A percentile compares a stretch with the other conserved stretches of the same genome.
Evolutionary conservation across 805 yeast genomes (phyloP).

Genomic region (Pichia ethanolica): DNA sequence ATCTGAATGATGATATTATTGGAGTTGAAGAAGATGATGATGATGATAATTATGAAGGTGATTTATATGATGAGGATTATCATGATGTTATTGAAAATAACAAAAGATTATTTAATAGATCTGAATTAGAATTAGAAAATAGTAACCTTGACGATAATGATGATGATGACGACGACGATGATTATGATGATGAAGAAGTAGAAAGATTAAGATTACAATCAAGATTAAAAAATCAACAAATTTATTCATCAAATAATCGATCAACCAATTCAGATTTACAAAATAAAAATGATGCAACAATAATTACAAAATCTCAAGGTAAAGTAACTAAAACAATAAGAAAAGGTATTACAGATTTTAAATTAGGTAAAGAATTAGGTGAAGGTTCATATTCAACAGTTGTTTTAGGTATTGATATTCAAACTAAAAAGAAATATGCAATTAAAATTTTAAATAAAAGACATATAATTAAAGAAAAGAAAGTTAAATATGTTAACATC

Average conservation of each 20-base stretch:
- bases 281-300: conserved; percentile 26
- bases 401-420: conserved; percentile 70
- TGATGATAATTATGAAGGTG: background rate
- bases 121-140: background rate
- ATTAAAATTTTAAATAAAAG: conserved; percentile 70
- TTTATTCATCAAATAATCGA: background rate
- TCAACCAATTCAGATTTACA: background rate
- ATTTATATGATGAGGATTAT: background rate
- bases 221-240: background rate
- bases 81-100: background rate
- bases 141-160: background rate
- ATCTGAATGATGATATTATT: background rate
- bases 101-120: background rate
- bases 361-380: conserved; percentile 80
- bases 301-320: conserved; percentile 38
- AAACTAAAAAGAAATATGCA: conserved; percentile 59
- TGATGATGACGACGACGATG: conserved; percentile 8
- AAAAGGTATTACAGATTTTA: conserved; percentile 70
- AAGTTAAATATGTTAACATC: conserved; percentile 76
- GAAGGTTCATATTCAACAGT: conserved; percentile 97
- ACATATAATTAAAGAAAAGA: conserved; percentile 73
- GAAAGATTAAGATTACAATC: conserved; percentile 2
- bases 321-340: conserved; percentile 36
- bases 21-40: background rate
- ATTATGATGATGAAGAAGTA: conserved; percentile 6